A percentile compares a stretch with the other conserved stretches of the same genome.
Evolutionary conservation across 2,329 filamentous ascomycete genomes (phyloP).

Genomic region (Calonectria multiphialidica): DNA sequence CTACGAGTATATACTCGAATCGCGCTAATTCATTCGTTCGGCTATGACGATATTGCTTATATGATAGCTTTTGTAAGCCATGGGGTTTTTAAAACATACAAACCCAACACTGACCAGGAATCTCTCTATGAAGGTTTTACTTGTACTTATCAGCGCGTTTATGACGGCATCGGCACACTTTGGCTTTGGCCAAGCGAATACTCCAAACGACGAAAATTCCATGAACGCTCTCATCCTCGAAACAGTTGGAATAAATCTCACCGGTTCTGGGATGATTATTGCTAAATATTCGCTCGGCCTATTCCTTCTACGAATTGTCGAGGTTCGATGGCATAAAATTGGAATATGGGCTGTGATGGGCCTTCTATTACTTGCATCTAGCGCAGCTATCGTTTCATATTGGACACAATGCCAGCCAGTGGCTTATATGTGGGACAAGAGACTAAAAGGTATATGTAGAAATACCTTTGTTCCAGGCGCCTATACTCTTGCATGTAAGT

Average conservation of each 20-base stretch:
- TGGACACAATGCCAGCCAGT: constrained; percentile 20
- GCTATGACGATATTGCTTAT: constrained; percentile 49
- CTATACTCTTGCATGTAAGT: constrained; percentile 13
- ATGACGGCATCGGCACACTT: constrained; percentile 41
- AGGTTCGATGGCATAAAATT: constrained; percentile 44
- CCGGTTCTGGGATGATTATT: constrained; percentile 50
- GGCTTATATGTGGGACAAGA: constrained; percentile 14
- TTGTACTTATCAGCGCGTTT: constrained; percentile 46
- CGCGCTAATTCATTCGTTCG: constrained; percentile 39
- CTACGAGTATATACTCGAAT: constrained; percentile 51
- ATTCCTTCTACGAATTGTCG: constrained; percentile 51
- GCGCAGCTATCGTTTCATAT: not conserved
- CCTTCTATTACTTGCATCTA: constrained; percentile 1
- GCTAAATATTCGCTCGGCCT: constrained; percentile 51
- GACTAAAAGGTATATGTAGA: not conserved
- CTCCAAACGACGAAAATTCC: constrained; percentile 28
- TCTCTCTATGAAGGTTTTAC: constrained; percentile 24
- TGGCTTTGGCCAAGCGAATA: constrained; percentile 47
- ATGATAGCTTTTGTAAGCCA: not conserved
- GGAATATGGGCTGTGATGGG: constrained; percentile 45
- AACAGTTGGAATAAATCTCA: constrained; percentile 47
- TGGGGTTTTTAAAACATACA: too few relatives aligned
- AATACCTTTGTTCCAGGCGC: constrained; percentile 12
- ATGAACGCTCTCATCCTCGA: constrained; percentile 43
- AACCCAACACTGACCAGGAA: not conserved